These are phyloP conservation scores for Fusarium nisikadoi DNA, from an alignment of 2,329 filamentous ascomycete genomes.

Conservation along the genomic window DNA sequence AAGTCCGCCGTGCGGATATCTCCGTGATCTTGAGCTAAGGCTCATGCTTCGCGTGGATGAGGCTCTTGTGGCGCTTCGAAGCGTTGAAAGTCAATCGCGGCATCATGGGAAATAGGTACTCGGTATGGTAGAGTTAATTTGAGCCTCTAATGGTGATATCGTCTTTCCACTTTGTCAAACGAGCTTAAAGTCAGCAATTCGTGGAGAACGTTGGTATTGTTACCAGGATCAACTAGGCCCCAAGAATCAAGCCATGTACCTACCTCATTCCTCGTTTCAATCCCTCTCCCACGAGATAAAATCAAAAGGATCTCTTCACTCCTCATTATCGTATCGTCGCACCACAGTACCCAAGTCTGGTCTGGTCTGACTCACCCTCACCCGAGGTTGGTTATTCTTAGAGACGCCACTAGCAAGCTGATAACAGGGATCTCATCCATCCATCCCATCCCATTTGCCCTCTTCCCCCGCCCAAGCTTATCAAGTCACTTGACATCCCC, in stretches of 20 bases:
- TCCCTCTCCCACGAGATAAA: neutral
- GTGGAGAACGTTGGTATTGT: fast-evolving
- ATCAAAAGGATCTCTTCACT: neutral
- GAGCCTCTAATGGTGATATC: fast-evolving
- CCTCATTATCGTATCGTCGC: neutral
- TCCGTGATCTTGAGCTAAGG: neutral
- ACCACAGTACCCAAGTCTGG: neutral
- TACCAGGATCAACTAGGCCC: neutral
- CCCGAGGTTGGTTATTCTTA: neutral
- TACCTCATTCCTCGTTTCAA: neutral
- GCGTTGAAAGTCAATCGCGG: neutral
- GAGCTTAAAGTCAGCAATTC: neutral
- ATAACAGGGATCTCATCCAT: conserved; percentile 1
- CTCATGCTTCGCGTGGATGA: neutral
- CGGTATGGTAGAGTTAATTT: neutral
- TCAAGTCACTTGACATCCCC: conserved; percentile 5
- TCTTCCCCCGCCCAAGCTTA: conserved; percentile 10
- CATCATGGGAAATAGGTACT: neutral
- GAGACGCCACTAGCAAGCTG: neutral
- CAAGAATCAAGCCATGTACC: too few relatives aligned
- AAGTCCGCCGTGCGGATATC: neutral
- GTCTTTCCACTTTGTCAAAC: fast-evolving
- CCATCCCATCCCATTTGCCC: neutral
- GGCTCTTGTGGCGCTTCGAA: conserved; percentile 12
- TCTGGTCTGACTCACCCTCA: neutral